Percentiles rank a stretch among this genome's conserved stretches.
Conservation (phyloP, 1,139 yeast species). For the Saccharomyces hybrid region DNA sequence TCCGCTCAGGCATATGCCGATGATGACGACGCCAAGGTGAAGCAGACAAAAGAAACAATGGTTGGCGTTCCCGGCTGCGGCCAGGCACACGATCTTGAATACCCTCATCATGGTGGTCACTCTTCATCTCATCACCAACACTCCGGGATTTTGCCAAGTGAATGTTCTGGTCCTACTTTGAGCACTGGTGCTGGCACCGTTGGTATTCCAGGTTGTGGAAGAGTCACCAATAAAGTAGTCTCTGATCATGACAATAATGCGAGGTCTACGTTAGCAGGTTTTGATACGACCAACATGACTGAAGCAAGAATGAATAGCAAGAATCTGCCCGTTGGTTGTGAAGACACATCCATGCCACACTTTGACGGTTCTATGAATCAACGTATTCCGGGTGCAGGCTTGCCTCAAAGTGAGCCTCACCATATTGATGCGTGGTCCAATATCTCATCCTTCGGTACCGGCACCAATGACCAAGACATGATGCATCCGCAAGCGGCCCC, state of each 20-base stretch:
- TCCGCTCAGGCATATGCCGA: conserved; percentile 9
- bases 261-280: background rate
- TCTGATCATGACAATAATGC: background rate
- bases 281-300: conserved; percentile 7
- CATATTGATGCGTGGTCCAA: conserved; percentile 7
- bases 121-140: background rate
- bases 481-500: background rate
- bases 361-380: conserved; percentile 9
- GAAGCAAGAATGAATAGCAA: conserved; percentile 15
- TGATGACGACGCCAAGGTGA: background rate
- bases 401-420: conserved; percentile 4
- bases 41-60: conserved; percentile 1
- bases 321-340: conserved; percentile 8
- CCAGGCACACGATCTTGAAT: background rate
- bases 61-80: conserved; percentile 2
- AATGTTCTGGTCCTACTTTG: conserved; percentile 6
- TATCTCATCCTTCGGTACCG: background rate
- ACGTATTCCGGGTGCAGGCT: conserved; percentile 16
- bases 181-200: conserved; percentile 3
- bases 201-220: conserved; percentile 17
- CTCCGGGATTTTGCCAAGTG: conserved; percentile 7
- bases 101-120: conserved; percentile 2
- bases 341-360: conserved; percentile 9
- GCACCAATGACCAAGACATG: background rate
- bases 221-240: conserved; percentile 2